Base-by-base conservation (phyloP, 169 alveolate species). In the Neospora caninum region DNA sequence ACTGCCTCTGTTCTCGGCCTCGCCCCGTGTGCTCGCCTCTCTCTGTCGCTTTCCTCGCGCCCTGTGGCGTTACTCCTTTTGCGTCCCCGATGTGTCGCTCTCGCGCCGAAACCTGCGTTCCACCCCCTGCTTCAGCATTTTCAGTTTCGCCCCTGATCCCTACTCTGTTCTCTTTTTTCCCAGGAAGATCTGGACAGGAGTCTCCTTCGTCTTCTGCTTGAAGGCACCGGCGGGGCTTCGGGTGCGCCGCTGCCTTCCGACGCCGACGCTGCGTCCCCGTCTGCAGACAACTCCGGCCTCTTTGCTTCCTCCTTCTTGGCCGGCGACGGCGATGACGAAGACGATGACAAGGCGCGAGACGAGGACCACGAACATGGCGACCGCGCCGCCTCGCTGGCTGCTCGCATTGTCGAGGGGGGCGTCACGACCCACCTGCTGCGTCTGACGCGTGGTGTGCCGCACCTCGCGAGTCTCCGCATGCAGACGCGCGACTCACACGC, bases 151-250 rank as follows among this genome's bases (percentile, higher is more conserved):
- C n/a, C n/a, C n/a, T n/a, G n/a, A n/a, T n/a, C n/a, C n/a, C n/a
- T n/a, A n/a, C n/a, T n/a, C n/a, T n/a, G n/a, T n/a, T n/a, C n/a
- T 49, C 58, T 73, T 22, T 36, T 18, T 13, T 73, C 42, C 9
- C 45, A 73, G 84, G 84, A 73, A 36, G 84, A 73, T n/a, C 84
- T 73, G 39, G 84, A 73, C 84, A n/a, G 39, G 49, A 73, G 84
- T 36, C 84, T 73, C 45, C 43, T 73, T 1, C 84, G 84, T 18
- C 84, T 64, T 64, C 31, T 73, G 43, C 84, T 73, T 13, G 84
- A 73, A n/a, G 84, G 49, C 84, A 36, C 84, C 0, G 84, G n/a
- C 45, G 38, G 16, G 84, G 7, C 84, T 9, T 31, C 84, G 7
- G 42, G 84, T 9, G 42, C 84, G 43, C 31, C 84, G 22, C 45